phyloP scores from a whole-genome alignment of 2,329 filamentous ascomycete species.

The Epichloe coenophiala region DNA sequence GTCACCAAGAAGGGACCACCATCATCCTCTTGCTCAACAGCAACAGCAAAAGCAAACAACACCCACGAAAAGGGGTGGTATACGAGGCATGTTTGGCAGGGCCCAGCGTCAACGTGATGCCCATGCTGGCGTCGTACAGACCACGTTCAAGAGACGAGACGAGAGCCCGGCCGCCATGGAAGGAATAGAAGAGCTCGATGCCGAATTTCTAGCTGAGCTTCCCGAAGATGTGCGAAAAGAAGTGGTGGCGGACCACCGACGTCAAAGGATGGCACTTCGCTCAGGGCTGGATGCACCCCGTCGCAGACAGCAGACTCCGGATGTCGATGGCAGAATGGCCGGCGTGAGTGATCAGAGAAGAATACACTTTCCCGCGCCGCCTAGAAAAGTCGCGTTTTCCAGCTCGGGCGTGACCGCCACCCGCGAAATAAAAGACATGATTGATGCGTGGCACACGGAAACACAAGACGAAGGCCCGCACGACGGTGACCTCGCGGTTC shows the following conservation, averaged over 20 bases:
- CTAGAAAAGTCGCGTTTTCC: constrained; percentile 33
- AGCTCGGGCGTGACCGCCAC: constrained; percentile 27
- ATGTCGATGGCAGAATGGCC: constrained; percentile 12
- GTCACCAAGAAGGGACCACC: constrained; percentile 35
- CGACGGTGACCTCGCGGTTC: constrained; percentile 58
- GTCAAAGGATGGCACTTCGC: constrained; percentile 42
- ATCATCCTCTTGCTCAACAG: constrained; percentile 27
- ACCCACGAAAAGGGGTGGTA: constrained; percentile 50
- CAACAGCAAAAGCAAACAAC: constrained; percentile 41
- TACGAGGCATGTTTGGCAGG: constrained; percentile 26
- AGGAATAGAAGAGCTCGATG: constrained; percentile 41
- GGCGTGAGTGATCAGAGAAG: constrained; percentile 24
- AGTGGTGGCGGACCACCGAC: constrained; percentile 57
- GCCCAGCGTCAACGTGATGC: constrained; percentile 39
- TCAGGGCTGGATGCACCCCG: constrained; percentile 31
- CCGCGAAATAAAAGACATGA: constrained; percentile 56
- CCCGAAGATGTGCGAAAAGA: constrained; percentile 70
- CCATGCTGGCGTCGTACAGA: constrained; percentile 53
- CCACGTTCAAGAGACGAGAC: constrained; percentile 43
- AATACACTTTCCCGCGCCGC: constrained; percentile 33
- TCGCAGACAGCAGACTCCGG: constrained; percentile 12
- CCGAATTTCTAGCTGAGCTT: constrained; percentile 66
- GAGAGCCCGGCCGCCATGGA: constrained; percentile 16
- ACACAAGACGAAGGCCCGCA: constrained; percentile 68
- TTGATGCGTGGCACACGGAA: constrained; percentile 62